phyloP scores from a whole-genome alignment of 495 filamentous ascomycete species.

The Terfezia claveryi region DNA sequence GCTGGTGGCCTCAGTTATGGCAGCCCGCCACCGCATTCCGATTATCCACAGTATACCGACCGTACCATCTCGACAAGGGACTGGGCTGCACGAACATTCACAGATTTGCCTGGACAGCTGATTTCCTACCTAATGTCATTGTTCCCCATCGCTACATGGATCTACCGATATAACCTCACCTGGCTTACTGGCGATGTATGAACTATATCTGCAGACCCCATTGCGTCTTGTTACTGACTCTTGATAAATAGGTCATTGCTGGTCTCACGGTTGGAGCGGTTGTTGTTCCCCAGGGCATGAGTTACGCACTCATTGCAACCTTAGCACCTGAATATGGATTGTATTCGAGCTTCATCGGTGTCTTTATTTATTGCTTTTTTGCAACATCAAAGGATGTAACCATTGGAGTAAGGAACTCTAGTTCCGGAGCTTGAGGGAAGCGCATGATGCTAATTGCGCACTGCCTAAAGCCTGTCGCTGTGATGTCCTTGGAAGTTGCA shows the following conservation, averaged over 20 bases:
- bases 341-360: conserved; percentile 46
- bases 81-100: conserved; percentile 11
- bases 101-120: conserved; percentile 13
- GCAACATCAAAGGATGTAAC: conserved; percentile 49
- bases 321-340: conserved; percentile 37
- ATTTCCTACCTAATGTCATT: conserved; percentile 16
- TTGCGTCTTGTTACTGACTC: neutral
- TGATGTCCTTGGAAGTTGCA: conserved; percentile 23
- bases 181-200: conserved; percentile 30
- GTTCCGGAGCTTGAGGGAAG: neutral
- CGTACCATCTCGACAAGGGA: conserved; percentile 16
- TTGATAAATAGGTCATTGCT: conserved; percentile 11
- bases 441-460: neutral
- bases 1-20: neutral
- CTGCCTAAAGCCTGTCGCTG: conserved; percentile 25
- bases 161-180: conserved; percentile 30
- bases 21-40: neutral
- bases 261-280: conserved; percentile 22
- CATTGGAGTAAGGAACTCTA: conserved; percentile 32
- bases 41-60: neutral
- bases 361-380: conserved; percentile 44
- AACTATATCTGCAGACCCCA: conserved; percentile 1
- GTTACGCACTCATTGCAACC: conserved; percentile 37
- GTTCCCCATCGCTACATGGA: conserved; percentile 30
- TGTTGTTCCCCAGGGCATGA: conserved; percentile 43